Conservation (phyloP, 2,329 filamentous ascomycete species). For the Aspergillus quadricinctus region DNA sequence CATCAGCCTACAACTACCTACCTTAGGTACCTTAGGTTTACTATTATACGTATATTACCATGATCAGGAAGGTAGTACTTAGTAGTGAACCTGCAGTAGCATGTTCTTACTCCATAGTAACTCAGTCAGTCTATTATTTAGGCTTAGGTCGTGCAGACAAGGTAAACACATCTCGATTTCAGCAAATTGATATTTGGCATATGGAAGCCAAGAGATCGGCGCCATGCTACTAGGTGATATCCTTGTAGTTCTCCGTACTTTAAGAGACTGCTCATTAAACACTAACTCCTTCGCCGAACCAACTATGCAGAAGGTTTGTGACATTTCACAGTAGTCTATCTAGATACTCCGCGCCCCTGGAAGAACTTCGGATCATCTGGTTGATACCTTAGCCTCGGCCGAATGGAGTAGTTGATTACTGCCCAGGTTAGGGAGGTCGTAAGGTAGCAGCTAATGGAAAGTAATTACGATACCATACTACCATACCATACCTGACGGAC, state of each 20-base stretch:
- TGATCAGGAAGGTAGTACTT: neutral
- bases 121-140: neutral
- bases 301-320: no score
- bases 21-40: neutral
- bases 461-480: neutral
- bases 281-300: neutral
- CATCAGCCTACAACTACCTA: neutral
- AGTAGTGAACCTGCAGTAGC: neutral
- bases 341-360: neutral
- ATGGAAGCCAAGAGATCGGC: neutral
- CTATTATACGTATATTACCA: neutral
- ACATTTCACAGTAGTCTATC: neutral
- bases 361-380: neutral
- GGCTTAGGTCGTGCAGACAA: neutral
- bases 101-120: neutral
- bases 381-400: neutral
- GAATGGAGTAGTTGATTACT: neutral
- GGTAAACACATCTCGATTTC: no score
- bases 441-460: neutral
- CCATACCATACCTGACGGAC: neutral
- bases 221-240: neutral
- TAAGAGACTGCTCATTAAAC: no score
- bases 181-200: neutral
- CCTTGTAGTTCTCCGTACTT: no score
- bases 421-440: neutral